Conservation (phyloP, 1,284 basidiomycete genomes). For the Mycena sp. region DNA sequence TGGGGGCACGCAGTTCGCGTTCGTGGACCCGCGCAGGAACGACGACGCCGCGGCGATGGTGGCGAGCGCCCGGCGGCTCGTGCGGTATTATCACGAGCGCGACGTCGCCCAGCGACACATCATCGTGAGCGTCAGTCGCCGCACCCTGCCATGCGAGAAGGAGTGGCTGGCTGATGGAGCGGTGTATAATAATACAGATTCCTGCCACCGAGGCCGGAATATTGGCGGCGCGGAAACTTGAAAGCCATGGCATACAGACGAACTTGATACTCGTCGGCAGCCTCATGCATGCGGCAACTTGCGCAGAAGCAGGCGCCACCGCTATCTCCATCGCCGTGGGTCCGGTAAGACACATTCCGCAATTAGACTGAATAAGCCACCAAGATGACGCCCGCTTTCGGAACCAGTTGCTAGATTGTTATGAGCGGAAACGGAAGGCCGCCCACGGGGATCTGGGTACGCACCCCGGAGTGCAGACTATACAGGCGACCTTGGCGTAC, state of each 20-base stretch:
- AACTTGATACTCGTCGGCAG: conserved; percentile 62
- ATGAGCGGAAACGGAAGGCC: conserved; percentile 44
- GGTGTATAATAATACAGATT: conserved; percentile 49
- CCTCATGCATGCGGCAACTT: conserved; percentile 61
- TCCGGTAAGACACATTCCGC: conserved; percentile 47
- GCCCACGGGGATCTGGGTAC: conserved; percentile 32
- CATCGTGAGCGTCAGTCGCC: conserved; percentile 56
- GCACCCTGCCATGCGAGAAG: background rate
- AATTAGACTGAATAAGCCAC: background rate
- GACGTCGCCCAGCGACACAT: conserved; percentile 51
- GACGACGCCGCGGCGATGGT: conserved; percentile 50
- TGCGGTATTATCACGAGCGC: conserved; percentile 50
- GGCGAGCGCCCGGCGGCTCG: conserved; percentile 49
- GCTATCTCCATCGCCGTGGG: conserved; percentile 60
- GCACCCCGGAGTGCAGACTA: conserved; percentile 57
- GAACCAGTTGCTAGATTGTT: conserved; percentile 52
- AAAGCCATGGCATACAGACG: conserved; percentile 49
- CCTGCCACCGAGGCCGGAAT: conserved; percentile 66
- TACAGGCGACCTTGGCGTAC: conserved; percentile 58
- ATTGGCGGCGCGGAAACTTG: conserved; percentile 54
- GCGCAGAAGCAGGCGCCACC: conserved; percentile 58
- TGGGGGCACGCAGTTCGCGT: conserved; percentile 59
- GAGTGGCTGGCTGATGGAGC: too few relatives aligned
- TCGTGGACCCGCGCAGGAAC: conserved; percentile 57
- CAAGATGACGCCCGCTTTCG: background rate